Conservation (phyloP, 805 yeast genomes). For the Kuraishia borneana region DNA sequence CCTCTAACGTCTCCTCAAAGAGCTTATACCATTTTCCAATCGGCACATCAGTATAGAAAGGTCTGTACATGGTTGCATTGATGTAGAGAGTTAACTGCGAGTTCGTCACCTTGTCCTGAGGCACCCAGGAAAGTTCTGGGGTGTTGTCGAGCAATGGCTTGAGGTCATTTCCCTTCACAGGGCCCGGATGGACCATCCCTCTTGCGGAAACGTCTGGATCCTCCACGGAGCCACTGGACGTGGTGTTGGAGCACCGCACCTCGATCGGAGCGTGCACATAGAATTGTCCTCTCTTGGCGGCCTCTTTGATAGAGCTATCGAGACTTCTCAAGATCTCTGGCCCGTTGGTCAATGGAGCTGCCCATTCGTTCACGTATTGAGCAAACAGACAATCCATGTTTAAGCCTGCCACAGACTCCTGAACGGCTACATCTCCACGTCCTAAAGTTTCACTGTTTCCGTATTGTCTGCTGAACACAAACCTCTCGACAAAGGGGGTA, state of each 20-base stretch:
- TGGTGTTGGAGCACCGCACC: constrained; percentile 85
- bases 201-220: constrained; percentile 40
- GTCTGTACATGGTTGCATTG: constrained; percentile 93
- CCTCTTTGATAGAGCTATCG: constrained; percentile 47
- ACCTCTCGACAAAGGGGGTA: constrained; percentile 78
- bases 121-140: constrained; percentile 49
- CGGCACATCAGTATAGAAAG: constrained; percentile 69
- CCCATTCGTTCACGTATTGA: constrained; percentile 96
- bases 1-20: constrained; percentile 71
- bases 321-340: constrained; percentile 58
- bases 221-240: constrained; percentile 27
- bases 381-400: constrained; percentile 93
- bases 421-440: constrained; percentile 51
- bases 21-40: constrained; percentile 69
- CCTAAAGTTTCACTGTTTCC: constrained; percentile 62
- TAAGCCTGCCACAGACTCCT: constrained; percentile 74
- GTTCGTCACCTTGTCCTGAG: constrained; percentile 44
- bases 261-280: constrained; percentile 94
- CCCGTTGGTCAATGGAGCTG: constrained; percentile 78
- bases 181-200: constrained; percentile 51
- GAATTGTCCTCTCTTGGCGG: constrained; percentile 48
- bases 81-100: constrained; percentile 76
- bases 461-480: constrained; percentile 78
- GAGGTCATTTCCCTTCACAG: constrained; percentile 73
- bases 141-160: constrained; percentile 79